Conservation (phyloP, 1,139 yeast genomes). For the Schizosaccharomyces versatilis region DNA sequence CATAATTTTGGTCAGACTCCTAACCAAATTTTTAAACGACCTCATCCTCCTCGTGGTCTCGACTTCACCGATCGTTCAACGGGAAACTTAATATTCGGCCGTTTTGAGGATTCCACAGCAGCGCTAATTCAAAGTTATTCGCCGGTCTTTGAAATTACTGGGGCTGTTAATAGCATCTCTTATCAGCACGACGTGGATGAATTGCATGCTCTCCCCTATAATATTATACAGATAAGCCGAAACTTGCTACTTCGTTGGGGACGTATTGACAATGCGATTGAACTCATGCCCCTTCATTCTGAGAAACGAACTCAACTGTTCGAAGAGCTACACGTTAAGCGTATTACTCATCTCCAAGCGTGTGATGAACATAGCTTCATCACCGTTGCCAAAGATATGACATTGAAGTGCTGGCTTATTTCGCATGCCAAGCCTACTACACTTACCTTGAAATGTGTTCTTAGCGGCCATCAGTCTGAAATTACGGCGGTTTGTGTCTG, state of each 20-base stretch:
- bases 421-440: slow-evolving; percentile 9
- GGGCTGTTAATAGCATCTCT: not conserved
- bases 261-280: slow-evolving; percentile 1
- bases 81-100: slow-evolving; percentile 4
- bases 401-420: slow-evolving; percentile 13
- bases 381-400: slow-evolving; percentile 14
- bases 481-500: slow-evolving; percentile 14
- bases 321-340: slow-evolving; percentile 13
- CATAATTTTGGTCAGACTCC: slow-evolving; percentile 88
- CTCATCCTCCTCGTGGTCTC: slow-evolving; percentile 36
- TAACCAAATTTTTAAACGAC: slow-evolving; percentile 36
- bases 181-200: not conserved
- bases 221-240: not conserved
- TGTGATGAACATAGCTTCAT: slow-evolving; percentile 13
- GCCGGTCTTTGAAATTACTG: not conserved
- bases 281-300: not conserved
- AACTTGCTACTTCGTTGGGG: not conserved
- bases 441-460: slow-evolving; percentile 11
- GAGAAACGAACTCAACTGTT: slow-evolving; percentile 11
- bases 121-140: slow-evolving; percentile 5
- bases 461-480: slow-evolving; percentile 14
- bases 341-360: slow-evolving; percentile 11
- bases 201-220: not conserved
- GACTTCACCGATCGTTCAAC: slow-evolving; percentile 3
- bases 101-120: slow-evolving; percentile 4